These are phyloP conservation scores for Hypoxylon sp. DNA, from an alignment of 2,329 filamentous ascomycete genomes.

Conservation along the genomic window DNA sequence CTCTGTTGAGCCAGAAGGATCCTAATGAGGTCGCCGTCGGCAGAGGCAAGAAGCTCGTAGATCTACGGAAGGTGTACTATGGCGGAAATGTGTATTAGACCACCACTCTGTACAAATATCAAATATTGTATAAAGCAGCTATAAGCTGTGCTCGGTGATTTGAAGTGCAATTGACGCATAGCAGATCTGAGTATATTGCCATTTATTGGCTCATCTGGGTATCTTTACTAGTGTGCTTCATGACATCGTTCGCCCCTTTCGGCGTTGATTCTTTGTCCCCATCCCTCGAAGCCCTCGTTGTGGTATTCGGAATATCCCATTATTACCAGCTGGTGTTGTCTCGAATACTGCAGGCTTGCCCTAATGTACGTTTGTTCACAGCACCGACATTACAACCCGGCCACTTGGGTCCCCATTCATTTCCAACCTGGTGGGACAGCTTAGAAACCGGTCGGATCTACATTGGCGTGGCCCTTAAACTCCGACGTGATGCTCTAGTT, in stretches of 20 bases:
- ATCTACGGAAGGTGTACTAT: conserved; percentile 97
- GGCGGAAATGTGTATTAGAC: conserved; percentile 74
- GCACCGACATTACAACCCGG: neutral
- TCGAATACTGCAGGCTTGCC: neutral
- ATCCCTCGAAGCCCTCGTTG: neutral
- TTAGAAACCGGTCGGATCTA: neutral
- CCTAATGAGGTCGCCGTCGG: conserved; percentile 92
- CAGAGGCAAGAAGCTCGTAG: conserved; percentile 93
- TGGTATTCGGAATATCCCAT: neutral
- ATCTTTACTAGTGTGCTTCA: conserved; percentile 11
- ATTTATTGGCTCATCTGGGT: conserved; percentile 23
- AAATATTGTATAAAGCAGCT: conserved; percentile 26
- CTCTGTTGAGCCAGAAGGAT: conserved; percentile 84
- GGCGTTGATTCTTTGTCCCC: neutral
- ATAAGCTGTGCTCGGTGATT: neutral
- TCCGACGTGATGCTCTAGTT: neutral
- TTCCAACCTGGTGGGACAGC: neutral
- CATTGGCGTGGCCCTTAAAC: neutral
- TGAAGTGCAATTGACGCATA: neutral
- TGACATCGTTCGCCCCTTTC: neutral
- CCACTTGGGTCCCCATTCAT: neutral
- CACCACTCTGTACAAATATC: conserved; percentile 44
- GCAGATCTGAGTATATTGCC: neutral
- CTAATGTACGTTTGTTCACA: neutral
- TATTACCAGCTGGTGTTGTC: neutral